Evolutionary conservation across 441 rosid species (phyloP).

Genomic region (Bocquillonia castaneifolia): DNA sequence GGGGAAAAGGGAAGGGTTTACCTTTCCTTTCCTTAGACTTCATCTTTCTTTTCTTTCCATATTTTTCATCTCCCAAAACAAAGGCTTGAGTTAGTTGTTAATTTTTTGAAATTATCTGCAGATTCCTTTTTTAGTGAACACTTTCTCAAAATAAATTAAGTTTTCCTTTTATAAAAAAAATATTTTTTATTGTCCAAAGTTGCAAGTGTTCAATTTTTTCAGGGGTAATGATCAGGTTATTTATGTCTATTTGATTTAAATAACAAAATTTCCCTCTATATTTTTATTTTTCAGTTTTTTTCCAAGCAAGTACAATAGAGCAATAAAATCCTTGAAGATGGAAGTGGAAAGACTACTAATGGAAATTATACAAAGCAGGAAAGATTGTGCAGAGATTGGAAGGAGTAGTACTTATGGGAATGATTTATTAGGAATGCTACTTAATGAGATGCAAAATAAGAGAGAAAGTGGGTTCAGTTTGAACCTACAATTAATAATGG

Average conservation of each 20-base stretch:
- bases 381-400: slow-evolving; percentile 68
- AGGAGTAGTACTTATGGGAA: slow-evolving; percentile 71
- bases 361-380: slow-evolving; percentile 80
- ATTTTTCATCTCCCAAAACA: neutral
- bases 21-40: no score
- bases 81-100: slow-evolving; percentile 1
- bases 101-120: neutral
- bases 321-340: slow-evolving; percentile 65
- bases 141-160: no score
- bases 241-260: no score
- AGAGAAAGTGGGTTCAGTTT: slow-evolving; percentile 36
- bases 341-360: slow-evolving; percentile 71
- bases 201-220: no score
- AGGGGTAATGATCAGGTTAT: no score
- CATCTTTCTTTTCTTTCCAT: no score
- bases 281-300: slow-evolving; percentile 47
- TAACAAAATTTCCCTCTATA: neutral
- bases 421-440: slow-evolving; percentile 76
- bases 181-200: no score
- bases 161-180: no score
- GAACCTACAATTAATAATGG: slow-evolving; percentile 82
- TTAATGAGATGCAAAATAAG: slow-evolving; percentile 63
- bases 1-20: no score
- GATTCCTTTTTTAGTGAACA: no score
- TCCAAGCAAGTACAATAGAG: slow-evolving; percentile 79